Conservation (phyloP, 805 yeast species). For the Hanseniaspora occidentalis region DNA sequence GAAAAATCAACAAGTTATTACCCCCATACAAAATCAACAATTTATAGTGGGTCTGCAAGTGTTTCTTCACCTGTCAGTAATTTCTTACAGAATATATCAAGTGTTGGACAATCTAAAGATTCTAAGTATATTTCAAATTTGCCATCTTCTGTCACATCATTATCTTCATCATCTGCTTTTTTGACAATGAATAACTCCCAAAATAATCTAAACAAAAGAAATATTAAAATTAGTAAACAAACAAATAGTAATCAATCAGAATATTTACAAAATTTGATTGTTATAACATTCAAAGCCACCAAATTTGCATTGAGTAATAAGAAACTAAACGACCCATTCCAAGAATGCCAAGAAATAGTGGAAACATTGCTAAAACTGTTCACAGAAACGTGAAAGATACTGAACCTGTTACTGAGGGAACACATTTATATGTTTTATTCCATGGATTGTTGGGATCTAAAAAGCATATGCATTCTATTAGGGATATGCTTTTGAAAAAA, state of each 20-base stretch:
- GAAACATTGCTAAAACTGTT: slow-evolving; percentile 24
- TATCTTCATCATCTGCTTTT: too few species aligned
- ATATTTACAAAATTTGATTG: slow-evolving; percentile 19
- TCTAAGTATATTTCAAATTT: slow-evolving; percentile 19
- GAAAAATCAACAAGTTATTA: too few species aligned
- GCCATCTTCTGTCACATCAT: slow-evolving; percentile 5
- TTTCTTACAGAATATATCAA: too few species aligned
- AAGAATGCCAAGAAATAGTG: slow-evolving; percentile 25
- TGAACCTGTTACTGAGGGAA: not conserved
- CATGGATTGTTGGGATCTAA: slow-evolving; percentile 77
- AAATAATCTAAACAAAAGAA: too few species aligned
- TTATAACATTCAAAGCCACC: slow-evolving; percentile 25
- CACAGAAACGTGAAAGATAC: slow-evolving; percentile 13
- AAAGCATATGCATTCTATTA: slow-evolving; percentile 39
- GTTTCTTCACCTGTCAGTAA: too few species aligned
- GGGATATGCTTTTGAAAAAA: slow-evolving; percentile 28
- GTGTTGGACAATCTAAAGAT: too few species aligned
- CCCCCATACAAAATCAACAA: too few species aligned
- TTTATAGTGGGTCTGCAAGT: too few species aligned
- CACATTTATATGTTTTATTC: slow-evolving; percentile 56
- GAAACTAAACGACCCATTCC: slow-evolving; percentile 16
- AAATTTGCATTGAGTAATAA: slow-evolving; percentile 27
- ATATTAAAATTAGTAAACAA: too few species aligned
- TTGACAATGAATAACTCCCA: too few species aligned
- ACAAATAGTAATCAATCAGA: not conserved